phyloP scores from a whole-genome alignment of 805 yeast species.

The Naumovozyma castellii region DNA sequence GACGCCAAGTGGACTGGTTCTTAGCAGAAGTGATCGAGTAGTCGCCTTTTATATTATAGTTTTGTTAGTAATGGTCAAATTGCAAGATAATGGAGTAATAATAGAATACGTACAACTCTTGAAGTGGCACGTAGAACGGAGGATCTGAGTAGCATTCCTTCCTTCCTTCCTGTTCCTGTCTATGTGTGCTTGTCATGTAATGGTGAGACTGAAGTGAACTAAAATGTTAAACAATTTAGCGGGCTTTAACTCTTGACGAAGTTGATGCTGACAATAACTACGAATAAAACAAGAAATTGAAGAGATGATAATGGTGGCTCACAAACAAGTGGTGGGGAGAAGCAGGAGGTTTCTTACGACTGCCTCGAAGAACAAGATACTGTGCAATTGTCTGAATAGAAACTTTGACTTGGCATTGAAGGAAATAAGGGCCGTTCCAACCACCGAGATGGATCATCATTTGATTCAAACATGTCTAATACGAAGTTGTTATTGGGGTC shows the following conservation, averaged over 20 bases:
- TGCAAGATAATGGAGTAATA: too few species aligned
- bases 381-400: slow-evolving; percentile 18
- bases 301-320: background rate
- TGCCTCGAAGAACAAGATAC: slow-evolving; percentile 9
- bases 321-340: background rate
- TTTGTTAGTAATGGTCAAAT: too few species aligned
- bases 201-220: too few species aligned
- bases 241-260: background rate
- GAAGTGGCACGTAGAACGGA: too few species aligned
- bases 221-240: background rate
- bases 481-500: slow-evolving; percentile 22
- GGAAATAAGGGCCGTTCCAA: slow-evolving; percentile 9
- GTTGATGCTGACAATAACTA: too few species aligned
- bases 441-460: slow-evolving; percentile 16
- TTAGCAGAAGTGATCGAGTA: background rate
- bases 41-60: too few species aligned
- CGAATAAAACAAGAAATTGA: too few species aligned
- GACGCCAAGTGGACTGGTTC: background rate
- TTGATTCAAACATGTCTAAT: slow-evolving; percentile 18
- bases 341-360: slow-evolving; percentile 8
- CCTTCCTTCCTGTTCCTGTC: too few species aligned
- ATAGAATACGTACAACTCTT: too few species aligned
- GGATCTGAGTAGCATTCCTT: too few species aligned
- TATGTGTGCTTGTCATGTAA: too few species aligned
- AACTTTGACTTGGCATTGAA: slow-evolving; percentile 16